Percentiles rank a stretch among this genome's conserved stretches.
These are phyloP conservation scores for Diospyros lotus DNA, from an alignment of 148 eudicot genomes.

Conservation along the genomic window DNA sequence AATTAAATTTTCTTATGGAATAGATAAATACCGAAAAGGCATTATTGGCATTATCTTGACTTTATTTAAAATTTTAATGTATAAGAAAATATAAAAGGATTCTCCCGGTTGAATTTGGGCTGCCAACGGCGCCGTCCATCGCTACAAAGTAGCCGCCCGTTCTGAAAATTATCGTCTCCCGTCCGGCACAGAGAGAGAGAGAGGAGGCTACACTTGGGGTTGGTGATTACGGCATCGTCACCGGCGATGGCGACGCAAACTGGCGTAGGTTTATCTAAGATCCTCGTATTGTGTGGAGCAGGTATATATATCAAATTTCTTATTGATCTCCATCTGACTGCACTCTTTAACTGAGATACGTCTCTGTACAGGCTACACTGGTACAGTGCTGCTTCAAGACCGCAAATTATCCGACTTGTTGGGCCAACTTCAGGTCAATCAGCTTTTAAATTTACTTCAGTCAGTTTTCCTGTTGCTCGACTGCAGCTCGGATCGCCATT, in stretches of 20 bases:
- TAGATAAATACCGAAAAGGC: too few relatives aligned
- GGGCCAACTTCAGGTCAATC: slow-evolving; percentile 74
- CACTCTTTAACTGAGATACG: not conserved
- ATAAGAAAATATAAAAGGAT: too few relatives aligned
- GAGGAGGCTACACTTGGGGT: not conserved
- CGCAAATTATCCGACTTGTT: slow-evolving; percentile 70
- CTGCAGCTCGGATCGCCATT: not conserved
- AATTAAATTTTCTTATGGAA: too few relatives aligned
- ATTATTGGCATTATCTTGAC: too few relatives aligned
- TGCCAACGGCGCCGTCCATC: too few relatives aligned
- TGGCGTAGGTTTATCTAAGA: slow-evolving; percentile 55
- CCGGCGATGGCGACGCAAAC: slow-evolving; percentile 59
- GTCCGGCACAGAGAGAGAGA: not conserved
- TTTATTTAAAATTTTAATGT: too few relatives aligned
- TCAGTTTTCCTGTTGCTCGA: not conserved
- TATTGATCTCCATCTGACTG: not conserved
- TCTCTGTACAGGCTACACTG: slow-evolving; percentile 54
- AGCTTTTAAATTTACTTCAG: not conserved
- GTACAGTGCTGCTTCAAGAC: slow-evolving; percentile 65
- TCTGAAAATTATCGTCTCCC: too few relatives aligned
- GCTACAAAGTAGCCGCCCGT: too few relatives aligned
- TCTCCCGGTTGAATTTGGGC: too few relatives aligned
- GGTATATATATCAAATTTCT: slow-evolving; percentile 20
- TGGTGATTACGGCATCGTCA: not conserved
- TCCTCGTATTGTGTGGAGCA: slow-evolving; percentile 56